Percentiles rank a stretch among this genome's conserved stretches.
Evolutionary conservation across 2,329 filamentous ascomycete species (phyloP).

Genomic region (Penicillium sp.): DNA sequence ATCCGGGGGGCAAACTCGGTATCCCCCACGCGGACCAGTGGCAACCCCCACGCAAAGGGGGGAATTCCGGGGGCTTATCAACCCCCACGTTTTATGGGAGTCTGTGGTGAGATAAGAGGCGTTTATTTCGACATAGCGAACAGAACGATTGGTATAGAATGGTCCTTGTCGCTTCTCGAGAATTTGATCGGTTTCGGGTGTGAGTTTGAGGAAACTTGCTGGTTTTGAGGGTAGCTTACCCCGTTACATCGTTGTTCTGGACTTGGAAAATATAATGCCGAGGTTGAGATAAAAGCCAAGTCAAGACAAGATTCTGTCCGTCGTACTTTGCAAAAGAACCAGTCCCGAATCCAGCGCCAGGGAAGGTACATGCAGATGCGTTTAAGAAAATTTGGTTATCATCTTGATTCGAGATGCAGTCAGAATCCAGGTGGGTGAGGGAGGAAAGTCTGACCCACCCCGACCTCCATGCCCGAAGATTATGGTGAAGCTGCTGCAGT

Average conservation of each 20-base stretch:
- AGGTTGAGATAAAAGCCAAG: background rate
- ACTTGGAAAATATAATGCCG: background rate
- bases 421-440: too few species aligned
- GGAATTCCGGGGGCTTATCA: background rate
- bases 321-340: background rate
- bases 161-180: background rate
- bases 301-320: background rate
- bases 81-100: background rate
- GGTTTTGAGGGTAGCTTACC: too few species aligned
- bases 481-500: too few species aligned
- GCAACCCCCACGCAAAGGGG: background rate
- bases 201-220: background rate
- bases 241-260: too few species aligned
- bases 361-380: too few species aligned
- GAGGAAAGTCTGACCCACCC: too few species aligned
- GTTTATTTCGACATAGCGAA: background rate
- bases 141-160: background rate
- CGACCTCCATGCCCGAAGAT: too few species aligned
- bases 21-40: background rate
- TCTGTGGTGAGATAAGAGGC: background rate
- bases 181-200: background rate
- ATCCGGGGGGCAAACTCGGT: background rate
- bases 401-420: too few species aligned
- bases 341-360: too few species aligned
- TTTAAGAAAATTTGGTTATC: too few species aligned